Evolutionary conservation across 2,329 filamentous ascomycete species (phyloP).

Genomic region (Chaetomium olivaceum): DNA sequence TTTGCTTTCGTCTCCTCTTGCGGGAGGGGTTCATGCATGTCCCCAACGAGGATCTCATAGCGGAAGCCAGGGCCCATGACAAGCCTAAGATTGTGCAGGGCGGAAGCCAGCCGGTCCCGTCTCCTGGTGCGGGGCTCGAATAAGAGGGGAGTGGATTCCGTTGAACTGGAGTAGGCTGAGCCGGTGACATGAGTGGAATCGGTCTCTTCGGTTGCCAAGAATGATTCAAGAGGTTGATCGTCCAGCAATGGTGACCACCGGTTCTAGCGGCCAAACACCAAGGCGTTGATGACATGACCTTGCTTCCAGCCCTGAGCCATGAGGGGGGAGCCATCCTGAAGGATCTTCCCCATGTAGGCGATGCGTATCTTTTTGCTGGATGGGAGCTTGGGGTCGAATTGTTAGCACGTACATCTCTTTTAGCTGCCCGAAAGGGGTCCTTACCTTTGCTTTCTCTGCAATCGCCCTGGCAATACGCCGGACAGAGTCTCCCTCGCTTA

Average conservation of each 20-base stretch:
- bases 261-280: conserved; percentile 59
- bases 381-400: conserved; percentile 51
- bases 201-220: neutral
- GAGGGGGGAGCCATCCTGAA: conserved; percentile 68
- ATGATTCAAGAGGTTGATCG: neutral
- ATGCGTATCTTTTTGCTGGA: conserved; percentile 64
- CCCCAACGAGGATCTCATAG: neutral
- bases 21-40: neutral
- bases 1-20: neutral
- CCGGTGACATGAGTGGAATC: neutral
- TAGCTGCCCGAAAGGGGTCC: neutral
- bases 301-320: conserved; percentile 72
- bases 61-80: neutral
- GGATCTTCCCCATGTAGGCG: conserved; percentile 77
- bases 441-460: conserved; percentile 62
- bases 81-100: neutral
- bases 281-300: conserved; percentile 74
- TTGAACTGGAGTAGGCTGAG: neutral
- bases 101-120: neutral
- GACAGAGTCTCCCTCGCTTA: conserved; percentile 65
- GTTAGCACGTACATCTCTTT: conserved; percentile 4
- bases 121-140: neutral
- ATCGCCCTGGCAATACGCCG: conserved; percentile 63
- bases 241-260: conserved; percentile 19
- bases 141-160: neutral